Conservation (phyloP, 805 yeast genomes). For the Peterozyma xylosa region DNA sequence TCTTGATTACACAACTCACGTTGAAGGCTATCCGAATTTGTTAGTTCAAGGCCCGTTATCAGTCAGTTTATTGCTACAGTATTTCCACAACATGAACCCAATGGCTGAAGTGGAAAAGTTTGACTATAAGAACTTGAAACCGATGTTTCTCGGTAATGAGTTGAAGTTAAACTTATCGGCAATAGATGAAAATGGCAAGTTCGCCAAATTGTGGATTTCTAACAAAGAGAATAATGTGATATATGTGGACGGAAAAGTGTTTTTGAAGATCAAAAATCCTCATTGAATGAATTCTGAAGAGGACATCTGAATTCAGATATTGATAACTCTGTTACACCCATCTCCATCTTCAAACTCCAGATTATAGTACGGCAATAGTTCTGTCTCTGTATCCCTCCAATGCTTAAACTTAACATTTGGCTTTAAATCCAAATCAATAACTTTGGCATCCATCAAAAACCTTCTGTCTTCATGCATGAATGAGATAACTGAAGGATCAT, state of each 20-base stretch:
- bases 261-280: no score
- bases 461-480: not conserved
- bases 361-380: slow-evolving; percentile 8
- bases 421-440: slow-evolving; percentile 45
- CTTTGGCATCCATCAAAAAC: slow-evolving; percentile 10
- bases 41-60: slow-evolving; percentile 81
- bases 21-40: slow-evolving; percentile 54
- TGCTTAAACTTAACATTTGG: slow-evolving; percentile 31
- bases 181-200: slow-evolving; percentile 6
- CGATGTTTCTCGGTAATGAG: slow-evolving; percentile 36
- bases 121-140: slow-evolving; percentile 41
- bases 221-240: slow-evolving; percentile 6
- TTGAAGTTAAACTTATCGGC: slow-evolving; percentile 18
- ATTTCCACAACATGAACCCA: slow-evolving; percentile 26
- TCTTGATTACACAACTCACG: slow-evolving; percentile 35
- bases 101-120: slow-evolving; percentile 22
- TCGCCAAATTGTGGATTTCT: slow-evolving; percentile 19
- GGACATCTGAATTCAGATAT: slow-evolving; percentile 6
- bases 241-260: slow-evolving; percentile 27
- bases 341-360: not conserved
- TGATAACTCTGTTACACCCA: no score
- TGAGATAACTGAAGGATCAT: not conserved
- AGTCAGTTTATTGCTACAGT: slow-evolving; percentile 50
- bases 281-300: slow-evolving; percentile 11
- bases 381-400: slow-evolving; percentile 28